Percentiles rank a stretch among this genome's conserved stretches.
These are phyloP conservation scores for Marvania coccoides DNA, from an alignment of 139 green algal genomes.

Conservation along the genomic window DNA sequence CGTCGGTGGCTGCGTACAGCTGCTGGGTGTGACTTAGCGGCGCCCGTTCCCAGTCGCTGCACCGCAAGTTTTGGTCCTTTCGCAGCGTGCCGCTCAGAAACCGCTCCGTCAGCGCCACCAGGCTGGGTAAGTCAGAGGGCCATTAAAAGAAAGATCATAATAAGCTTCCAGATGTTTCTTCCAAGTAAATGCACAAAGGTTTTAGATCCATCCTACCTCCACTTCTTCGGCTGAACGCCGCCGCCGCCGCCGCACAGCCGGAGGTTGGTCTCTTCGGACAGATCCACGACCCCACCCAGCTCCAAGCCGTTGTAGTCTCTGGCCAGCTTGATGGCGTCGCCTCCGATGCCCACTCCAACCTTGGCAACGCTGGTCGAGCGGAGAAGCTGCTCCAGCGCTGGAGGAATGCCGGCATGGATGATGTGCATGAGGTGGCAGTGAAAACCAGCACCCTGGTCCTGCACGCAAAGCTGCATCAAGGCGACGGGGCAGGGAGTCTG, in stretches of 20 bases:
- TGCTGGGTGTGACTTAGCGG: conserved; percentile 28
- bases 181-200: no score
- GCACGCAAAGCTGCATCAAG: conserved; percentile 30
- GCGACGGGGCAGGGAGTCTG: neutral
- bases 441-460: neutral
- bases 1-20: conserved; percentile 42
- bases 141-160: no score
- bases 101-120: conserved; percentile 18
- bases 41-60: conserved; percentile 36
- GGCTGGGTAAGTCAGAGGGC: no score
- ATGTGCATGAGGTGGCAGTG: conserved; percentile 37
- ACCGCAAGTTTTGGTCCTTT: conserved; percentile 26
- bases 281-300: conserved; percentile 24
- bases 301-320: conserved; percentile 31
- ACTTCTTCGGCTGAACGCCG: no score
- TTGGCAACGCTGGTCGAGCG: conserved; percentile 8
- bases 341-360: conserved; percentile 28
- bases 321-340: conserved; percentile 37
- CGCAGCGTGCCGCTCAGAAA: conserved; percentile 15
- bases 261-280: conserved; percentile 29
- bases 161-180: no score
- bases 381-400: conserved; percentile 19
- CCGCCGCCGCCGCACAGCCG: conserved; percentile 14
- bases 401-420: conserved; percentile 13
- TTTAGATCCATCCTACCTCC: no score